Conservation (phyloP, 306 rosid species). For the Erythrophleum fordii region DNA sequence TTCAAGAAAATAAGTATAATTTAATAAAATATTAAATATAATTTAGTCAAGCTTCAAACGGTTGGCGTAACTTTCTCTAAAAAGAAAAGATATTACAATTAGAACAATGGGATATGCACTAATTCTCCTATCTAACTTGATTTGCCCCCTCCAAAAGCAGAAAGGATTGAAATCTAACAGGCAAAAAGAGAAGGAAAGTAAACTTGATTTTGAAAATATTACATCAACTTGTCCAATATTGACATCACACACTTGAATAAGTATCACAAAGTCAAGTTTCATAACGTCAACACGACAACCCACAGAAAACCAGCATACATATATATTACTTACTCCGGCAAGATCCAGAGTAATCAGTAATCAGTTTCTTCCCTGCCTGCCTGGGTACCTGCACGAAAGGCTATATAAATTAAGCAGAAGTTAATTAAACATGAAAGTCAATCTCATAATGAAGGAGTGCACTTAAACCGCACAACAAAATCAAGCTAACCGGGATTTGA, state of each 20-base stretch:
- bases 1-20: too few relatives aligned
- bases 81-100: too few relatives aligned
- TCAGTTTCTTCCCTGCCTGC: slow-evolving; percentile 47
- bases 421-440: slow-evolving; percentile 19
- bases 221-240: slow-evolving; percentile 24
- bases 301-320: slow-evolving; percentile 31
- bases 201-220: slow-evolving; percentile 13
- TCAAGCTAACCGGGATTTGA: neutral
- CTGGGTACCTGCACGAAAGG: slow-evolving; percentile 33
- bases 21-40: too few relatives aligned
- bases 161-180: neutral
- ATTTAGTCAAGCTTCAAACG: too few relatives aligned
- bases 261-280: slow-evolving; percentile 15
- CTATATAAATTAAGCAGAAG: neutral
- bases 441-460: neutral
- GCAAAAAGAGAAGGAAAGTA: neutral
- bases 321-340: slow-evolving; percentile 27
- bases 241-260: slow-evolving; percentile 27
- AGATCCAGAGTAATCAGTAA: slow-evolving; percentile 35
- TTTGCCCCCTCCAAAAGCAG: too few relatives aligned
- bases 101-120: too few relatives aligned
- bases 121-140: too few relatives aligned
- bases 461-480: slow-evolving; percentile 6
- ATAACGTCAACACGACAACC: slow-evolving; percentile 29
- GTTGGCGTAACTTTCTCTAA: too few relatives aligned